phyloP scores from a whole-genome alignment of 345 rosid species.

The Boechera divaricarpa region DNA sequence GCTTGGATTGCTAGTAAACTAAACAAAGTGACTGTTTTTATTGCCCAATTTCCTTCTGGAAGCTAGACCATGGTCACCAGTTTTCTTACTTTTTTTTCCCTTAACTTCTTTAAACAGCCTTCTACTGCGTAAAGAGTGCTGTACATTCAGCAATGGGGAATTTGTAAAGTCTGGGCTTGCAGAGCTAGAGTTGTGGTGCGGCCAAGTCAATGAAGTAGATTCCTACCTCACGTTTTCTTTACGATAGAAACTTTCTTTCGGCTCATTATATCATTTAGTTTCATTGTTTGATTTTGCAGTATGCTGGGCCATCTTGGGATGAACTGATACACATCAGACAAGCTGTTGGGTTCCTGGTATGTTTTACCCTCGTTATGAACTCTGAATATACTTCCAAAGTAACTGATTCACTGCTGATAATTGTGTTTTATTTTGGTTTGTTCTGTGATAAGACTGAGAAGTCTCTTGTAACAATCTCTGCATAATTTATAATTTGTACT shows the following conservation, averaged over 20 bases:
- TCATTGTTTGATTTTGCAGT: slow-evolving; percentile 54
- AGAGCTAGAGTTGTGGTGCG: slow-evolving; percentile 96
- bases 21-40: neutral
- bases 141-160: slow-evolving; percentile 99
- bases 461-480: too few species aligned
- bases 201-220: slow-evolving; percentile 91
- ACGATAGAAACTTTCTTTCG: neutral
- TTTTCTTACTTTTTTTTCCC: slow-evolving; percentile 14
- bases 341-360: slow-evolving; percentile 98
- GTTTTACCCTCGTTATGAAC: slow-evolving; percentile 29
- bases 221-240: slow-evolving; percentile 13
- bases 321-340: slow-evolving; percentile 98
- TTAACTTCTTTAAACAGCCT: slow-evolving; percentile 60
- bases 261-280: neutral
- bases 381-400: neutral
- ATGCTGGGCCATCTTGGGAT: slow-evolving; percentile 96
- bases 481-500: too few species aligned
- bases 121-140: slow-evolving; percentile 96
- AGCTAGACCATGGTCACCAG: neutral
- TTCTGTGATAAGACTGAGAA: neutral
- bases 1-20: slow-evolving; percentile 11
- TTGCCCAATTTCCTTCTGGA: neutral
- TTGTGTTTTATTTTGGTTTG: neutral
- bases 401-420: neutral
- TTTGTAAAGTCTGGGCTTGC: slow-evolving; percentile 96